phyloP scores from a whole-genome alignment of 176 grass and related monocot genomes.

The Eleusine coracana region DNA sequence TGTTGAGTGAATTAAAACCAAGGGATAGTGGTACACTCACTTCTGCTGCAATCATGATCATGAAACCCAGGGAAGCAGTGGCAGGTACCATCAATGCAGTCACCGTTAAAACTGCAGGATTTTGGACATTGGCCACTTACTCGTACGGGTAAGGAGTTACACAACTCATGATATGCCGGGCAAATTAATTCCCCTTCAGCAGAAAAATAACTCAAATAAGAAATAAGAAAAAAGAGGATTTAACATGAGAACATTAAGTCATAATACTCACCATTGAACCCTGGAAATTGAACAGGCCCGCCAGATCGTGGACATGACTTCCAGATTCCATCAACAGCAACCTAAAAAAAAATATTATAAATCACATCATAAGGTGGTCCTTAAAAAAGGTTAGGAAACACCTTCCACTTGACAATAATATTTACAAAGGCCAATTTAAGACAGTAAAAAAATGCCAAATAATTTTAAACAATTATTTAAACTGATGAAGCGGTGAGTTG shows the following conservation, averaged over 20 bases:
- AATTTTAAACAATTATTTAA: background rate
- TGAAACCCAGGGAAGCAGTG: constrained; percentile 97
- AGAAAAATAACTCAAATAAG: constrained; percentile 37
- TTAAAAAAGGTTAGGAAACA: background rate
- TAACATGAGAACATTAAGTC: constrained; percentile 18
- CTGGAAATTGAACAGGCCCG: constrained; percentile 93
- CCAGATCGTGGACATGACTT: constrained; percentile 81
- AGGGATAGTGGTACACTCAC: constrained; percentile 51
- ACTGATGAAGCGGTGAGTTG: background rate
- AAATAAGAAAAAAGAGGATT: constrained; percentile 26
- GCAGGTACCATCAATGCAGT: constrained; percentile 89
- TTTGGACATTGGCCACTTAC: constrained; percentile 73
- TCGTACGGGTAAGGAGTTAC: constrained; percentile 46
- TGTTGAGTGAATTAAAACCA: background rate
- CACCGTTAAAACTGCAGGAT: constrained; percentile 84
- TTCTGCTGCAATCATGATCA: constrained; percentile 76
- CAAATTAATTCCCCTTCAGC: constrained; percentile 96
- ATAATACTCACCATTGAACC: constrained; percentile 80
- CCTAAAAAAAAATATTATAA: constrained; percentile 47
- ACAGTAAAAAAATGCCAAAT: background rate
- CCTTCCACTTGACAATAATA: background rate
- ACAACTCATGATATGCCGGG: constrained; percentile 90
- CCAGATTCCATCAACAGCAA: constrained; percentile 98
- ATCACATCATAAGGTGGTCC: constrained; percentile 2
- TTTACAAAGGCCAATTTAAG: background rate